Conservation (phyloP, 495 filamentous ascomycete species). For the Penicillium robsamsonii region DNA sequence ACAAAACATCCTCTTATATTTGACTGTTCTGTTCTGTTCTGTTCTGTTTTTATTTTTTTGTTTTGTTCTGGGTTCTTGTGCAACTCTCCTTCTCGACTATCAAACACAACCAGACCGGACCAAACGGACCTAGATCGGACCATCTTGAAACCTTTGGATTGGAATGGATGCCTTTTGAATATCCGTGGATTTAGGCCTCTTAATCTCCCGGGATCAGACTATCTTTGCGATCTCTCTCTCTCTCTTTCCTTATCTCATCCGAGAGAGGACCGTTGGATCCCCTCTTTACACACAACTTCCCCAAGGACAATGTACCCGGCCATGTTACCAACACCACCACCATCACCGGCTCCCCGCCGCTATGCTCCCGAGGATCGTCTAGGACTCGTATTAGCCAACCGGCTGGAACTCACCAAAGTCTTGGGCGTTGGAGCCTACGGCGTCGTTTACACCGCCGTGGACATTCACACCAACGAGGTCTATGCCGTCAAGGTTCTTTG, state of each 20-base stretch:
- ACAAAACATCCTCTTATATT: slow-evolving; percentile 17
- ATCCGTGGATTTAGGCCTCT: slow-evolving; percentile 11
- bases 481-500: slow-evolving; percentile 98
- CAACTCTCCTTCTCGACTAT: slow-evolving; percentile 10
- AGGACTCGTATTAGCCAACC: slow-evolving; percentile 77
- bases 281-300: slow-evolving; percentile 16
- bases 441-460: slow-evolving; percentile 91
- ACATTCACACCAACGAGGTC: slow-evolving; percentile 73
- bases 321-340: slow-evolving; percentile 62
- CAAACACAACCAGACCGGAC: slow-evolving; percentile 9
- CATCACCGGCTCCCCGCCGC: slow-evolving; percentile 51
- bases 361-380: slow-evolving; percentile 78
- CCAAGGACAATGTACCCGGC: slow-evolving; percentile 41
- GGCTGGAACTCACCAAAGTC: slow-evolving; percentile 78
- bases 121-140: slow-evolving; percentile 7
- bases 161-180: slow-evolving; percentile 14
- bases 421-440: slow-evolving; percentile 95
- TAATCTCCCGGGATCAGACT: slow-evolving; percentile 10
- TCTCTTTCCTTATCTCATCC: slow-evolving; percentile 2
- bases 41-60: neutral
- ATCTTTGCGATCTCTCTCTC: neutral
- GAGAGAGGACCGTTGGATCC: slow-evolving; percentile 17
- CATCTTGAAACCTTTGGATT: slow-evolving; percentile 9
- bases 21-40: slow-evolving; percentile 4
- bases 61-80: neutral